Conservation (phyloP, 2,329 filamentous ascomycete species). For the Ophiostoma sp. region DNA sequence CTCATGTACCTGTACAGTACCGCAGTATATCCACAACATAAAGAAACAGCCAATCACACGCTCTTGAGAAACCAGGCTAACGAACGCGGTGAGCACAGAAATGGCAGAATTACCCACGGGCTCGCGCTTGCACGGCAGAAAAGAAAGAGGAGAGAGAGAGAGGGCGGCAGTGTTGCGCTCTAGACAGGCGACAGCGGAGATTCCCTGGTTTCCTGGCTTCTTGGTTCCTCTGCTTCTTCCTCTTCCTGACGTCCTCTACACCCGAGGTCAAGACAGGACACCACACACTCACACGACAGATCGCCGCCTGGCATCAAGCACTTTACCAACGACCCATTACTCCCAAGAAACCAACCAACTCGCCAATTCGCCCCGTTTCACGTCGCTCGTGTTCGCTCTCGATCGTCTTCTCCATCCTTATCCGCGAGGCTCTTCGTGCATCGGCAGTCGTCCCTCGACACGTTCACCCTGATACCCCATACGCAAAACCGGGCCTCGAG, state of each 20-base stretch:
- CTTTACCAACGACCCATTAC: not conserved
- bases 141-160: not conserved
- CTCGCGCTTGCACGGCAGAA: constrained; percentile 8
- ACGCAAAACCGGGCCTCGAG: not conserved
- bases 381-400: not conserved
- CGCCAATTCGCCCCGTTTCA: not conserved
- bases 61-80: not conserved
- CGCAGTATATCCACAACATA: not conserved
- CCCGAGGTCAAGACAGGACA: not conserved
- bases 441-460: not conserved
- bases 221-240: not conserved
- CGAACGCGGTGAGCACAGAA: not conserved
- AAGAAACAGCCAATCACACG: not conserved
- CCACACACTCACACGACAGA: not conserved
- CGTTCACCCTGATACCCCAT: not conserved
- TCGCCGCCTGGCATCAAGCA: not conserved
- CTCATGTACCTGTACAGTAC: not conserved
- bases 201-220: not conserved
- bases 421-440: not conserved
- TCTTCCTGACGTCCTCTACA: too few relatives aligned
- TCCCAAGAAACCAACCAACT: not conserved
- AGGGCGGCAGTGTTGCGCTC: constrained; percentile 7
- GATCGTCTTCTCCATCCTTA: not conserved
- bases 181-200: not conserved
- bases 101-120: constrained; percentile 10